These are phyloP conservation scores for Aspergillus udagawae DNA, from an alignment of 2,329 filamentous ascomycete genomes.

Conservation along the genomic window DNA sequence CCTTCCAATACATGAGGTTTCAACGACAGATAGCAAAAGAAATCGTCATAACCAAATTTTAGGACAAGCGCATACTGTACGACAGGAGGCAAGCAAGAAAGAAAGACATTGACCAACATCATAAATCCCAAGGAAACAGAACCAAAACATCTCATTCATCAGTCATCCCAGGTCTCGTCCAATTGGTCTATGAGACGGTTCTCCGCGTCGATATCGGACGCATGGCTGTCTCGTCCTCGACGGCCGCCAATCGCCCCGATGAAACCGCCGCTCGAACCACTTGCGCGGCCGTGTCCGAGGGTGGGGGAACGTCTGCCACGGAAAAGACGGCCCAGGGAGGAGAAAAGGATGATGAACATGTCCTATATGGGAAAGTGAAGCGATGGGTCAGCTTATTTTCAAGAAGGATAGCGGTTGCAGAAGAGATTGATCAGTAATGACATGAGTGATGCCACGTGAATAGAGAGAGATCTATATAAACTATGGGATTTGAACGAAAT, in stretches of 20 bases:
- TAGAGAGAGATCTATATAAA: constrained; percentile 3
- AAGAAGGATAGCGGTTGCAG: neutral
- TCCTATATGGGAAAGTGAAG: constrained; percentile 33
- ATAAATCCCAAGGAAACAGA: neutral
- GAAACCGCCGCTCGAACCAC: constrained; percentile 25
- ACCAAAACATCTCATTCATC: neutral
- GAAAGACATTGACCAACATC: neutral
- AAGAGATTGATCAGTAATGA: neutral
- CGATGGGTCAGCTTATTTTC: neutral
- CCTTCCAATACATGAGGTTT: neutral
- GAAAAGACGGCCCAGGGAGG: constrained; percentile 40
- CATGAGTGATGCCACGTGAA: neutral
- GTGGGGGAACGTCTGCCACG: constrained; percentile 31
- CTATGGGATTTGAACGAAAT: constrained; percentile 2
- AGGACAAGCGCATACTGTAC: neutral
- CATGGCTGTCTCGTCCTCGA: constrained; percentile 10
- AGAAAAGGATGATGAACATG: constrained; percentile 45
- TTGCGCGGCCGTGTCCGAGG: constrained; percentile 32
- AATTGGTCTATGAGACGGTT: constrained; percentile 92
- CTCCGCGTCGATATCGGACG: constrained; percentile 65
- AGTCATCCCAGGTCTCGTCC: constrained; percentile 95
- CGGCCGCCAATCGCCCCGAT: constrained; percentile 35
- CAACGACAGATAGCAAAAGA: neutral
- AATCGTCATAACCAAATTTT: neutral
- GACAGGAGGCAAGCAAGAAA: neutral